Base-by-base conservation (phyloP, 208 protist species). In the Crithidia brevicula region DNA sequence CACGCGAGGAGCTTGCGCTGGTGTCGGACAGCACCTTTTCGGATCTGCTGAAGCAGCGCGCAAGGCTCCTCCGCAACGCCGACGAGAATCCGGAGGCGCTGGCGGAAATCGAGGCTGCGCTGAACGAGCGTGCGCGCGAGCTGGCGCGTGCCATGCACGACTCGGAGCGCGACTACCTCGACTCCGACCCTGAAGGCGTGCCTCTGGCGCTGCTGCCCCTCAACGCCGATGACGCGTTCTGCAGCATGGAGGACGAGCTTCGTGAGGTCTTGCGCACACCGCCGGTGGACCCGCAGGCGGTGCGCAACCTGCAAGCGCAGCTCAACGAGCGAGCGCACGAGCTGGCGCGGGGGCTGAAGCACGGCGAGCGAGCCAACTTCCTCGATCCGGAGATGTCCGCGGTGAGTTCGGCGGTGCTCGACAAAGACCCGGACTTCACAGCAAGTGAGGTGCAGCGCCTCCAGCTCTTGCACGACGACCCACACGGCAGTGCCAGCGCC, bases 191-290 rank as follows among this genome's bases (percentile, higher is more conserved):
- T 8, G 78, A 79, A 20, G 64, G 65, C 22, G 62, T 91, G 0
- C 85, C 85, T 1, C 66, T 88, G 2, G 77, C 62, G 2, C 47
- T 87, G n/a, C 47, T 91, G 36, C 76, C 83, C 18, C 68, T 94
- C 15, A 81, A 91, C 56, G 67, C 63, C 1, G 81, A 94, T 50
- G 80, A 68, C 7, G 40, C 61, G 34, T 87, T 91, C 45, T 58
- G 38, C 27, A 13, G 45, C 3, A 65, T 81, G 67, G 84, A 93
- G 58, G 60, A 75, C 38, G 60, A 78, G 33, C 68, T 88, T 9
- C 75, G 85, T 27, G 66, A 42, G 15, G 52, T 88, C 31, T 33
- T 47, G 45, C 74, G 57, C 36, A 52, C 31, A 18, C 50, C 11
- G 49, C 61, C 30, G 22, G 36, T 47, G 34, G 53, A 60, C 36